Percentiles rank a stretch among this genome's conserved stretches.
Evolutionary conservation across 768 basidiomycete genomes (phyloP).

Genomic region (Dentipellis fragilis): DNA sequence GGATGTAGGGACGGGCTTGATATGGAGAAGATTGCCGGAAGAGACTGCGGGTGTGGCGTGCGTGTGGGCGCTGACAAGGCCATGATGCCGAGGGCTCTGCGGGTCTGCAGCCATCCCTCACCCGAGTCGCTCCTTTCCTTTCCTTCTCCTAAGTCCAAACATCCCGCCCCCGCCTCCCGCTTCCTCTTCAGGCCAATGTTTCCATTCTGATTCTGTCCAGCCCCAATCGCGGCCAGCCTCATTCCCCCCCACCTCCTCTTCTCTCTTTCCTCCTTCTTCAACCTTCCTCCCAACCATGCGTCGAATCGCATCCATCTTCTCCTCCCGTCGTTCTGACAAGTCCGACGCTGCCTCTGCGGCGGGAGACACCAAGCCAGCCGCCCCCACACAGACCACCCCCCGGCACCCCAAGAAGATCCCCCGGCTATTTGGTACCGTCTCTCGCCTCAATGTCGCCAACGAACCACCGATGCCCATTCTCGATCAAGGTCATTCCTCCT

Average conservation of each 20-base stretch:
- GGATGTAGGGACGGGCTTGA: background rate
- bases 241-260: background rate
- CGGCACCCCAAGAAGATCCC: slow-evolving; percentile 6
- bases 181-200: slow-evolving; percentile 1
- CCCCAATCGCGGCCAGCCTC: background rate
- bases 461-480: slow-evolving; percentile 18
- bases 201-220: slow-evolving; percentile 1
- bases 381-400: background rate
- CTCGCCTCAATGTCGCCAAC: slow-evolving; percentile 19
- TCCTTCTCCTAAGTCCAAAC: background rate
- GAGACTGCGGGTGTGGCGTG: background rate
- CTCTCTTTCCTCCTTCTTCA: background rate
- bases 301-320: slow-evolving; percentile 49
- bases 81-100: background rate
- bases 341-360: slow-evolving; percentile 15
- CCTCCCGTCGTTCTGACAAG: slow-evolving; percentile 26
- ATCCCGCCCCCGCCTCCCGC: background rate
- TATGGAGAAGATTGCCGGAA: background rate
- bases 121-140: background rate
- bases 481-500: slow-evolving; percentile 38
- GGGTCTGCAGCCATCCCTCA: background rate
- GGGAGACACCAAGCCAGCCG: slow-evolving; percentile 21
- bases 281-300: slow-evolving; percentile 34
- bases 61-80: slow-evolving; percentile 7
- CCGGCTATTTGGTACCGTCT: slow-evolving; percentile 6